Evolutionary conservation across 1,139 yeast species (phyloP).

Genomic region (Geotrichum phurueaensis): DNA sequence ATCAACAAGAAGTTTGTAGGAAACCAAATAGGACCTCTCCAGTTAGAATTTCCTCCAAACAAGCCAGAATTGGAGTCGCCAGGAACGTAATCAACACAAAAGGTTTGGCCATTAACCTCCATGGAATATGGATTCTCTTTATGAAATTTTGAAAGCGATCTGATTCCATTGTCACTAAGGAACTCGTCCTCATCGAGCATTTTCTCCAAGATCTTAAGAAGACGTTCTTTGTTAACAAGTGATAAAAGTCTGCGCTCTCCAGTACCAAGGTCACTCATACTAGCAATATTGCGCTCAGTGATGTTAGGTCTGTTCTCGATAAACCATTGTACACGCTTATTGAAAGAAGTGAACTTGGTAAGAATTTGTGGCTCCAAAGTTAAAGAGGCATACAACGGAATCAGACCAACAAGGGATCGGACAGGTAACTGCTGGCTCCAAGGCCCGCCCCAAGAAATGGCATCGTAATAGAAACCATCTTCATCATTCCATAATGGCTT

Average conservation of each 20-base stretch:
- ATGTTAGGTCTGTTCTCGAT: conserved; percentile 63
- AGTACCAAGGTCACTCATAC: conserved; percentile 78
- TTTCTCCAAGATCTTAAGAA: conserved; percentile 66
- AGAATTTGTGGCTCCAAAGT: conserved; percentile 84
- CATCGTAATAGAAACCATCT: conserved; percentile 87
- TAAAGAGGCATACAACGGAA: conserved; percentile 86
- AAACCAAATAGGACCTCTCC: conserved; percentile 99
- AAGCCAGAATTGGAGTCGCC: conserved; percentile 93
- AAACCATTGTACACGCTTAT: conserved; percentile 83
- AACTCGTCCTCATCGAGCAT: conserved; percentile 89
- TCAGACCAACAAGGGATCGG: conserved; percentile 84
- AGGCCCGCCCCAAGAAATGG: conserved; percentile 78
- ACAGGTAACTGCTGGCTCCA: conserved; percentile 73
- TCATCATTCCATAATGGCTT: conserved; percentile 85
- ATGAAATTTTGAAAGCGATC: conserved; percentile 85
- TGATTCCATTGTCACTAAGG: conserved; percentile 77
- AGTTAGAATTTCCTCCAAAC: conserved; percentile 95
- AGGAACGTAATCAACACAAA: conserved; percentile 73
- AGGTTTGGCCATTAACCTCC: conserved; percentile 76
- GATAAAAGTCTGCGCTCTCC: conserved; percentile 81
- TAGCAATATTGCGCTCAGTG: conserved; percentile 84
- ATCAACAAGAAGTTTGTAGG: conserved; percentile 85
- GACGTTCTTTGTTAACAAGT: conserved; percentile 74
- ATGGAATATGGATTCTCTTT: conserved; percentile 80
- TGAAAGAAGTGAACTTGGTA: conserved; percentile 75